These are phyloP conservation scores for Haplosporangium gracile DNA, from an alignment of 192 early-diverging fungal genomes.

Conservation along the genomic window DNA sequence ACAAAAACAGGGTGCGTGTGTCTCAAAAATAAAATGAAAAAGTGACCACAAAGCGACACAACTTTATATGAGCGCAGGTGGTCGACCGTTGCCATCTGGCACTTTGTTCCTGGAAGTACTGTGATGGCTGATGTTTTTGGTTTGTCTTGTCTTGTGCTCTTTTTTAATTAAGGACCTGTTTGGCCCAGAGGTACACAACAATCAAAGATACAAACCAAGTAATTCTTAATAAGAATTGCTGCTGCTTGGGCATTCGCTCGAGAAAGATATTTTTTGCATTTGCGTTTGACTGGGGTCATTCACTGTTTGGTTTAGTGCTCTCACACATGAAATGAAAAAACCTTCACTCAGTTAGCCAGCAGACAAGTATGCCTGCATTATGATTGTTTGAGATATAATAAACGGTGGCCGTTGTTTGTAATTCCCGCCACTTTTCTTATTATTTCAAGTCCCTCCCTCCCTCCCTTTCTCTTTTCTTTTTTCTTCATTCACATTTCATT, in stretches of 20 bases:
- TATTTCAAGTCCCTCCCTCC: neutral
- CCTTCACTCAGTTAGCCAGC: too few relatives aligned
- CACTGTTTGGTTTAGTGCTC: neutral
- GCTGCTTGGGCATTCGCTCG: neutral
- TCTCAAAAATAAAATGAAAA: slow-evolving; percentile 6
- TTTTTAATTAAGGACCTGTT: neutral
- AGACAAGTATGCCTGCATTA: neutral
- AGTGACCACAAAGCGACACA: neutral
- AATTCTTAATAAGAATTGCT: neutral
- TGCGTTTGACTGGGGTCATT: neutral
- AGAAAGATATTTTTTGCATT: neutral
- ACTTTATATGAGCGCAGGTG: neutral
- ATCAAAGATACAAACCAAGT: neutral
- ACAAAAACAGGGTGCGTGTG: neutral
- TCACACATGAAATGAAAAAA: slow-evolving; percentile 1
- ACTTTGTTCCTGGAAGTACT: neutral
- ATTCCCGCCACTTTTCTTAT: slow-evolving; percentile 15
- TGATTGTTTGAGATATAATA: neutral
- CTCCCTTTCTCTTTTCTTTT: neutral
- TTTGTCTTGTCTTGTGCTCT: neutral
- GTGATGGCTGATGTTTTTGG: slow-evolving; percentile 1
- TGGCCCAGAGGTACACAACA: neutral
- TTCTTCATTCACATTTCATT: slow-evolving; percentile 7
- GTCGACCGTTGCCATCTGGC: neutral
- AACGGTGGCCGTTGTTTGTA: neutral